phyloP scores from a whole-genome alignment of 2,329 filamentous ascomycete genomes.

The Colletotrichum costaricense region DNA sequence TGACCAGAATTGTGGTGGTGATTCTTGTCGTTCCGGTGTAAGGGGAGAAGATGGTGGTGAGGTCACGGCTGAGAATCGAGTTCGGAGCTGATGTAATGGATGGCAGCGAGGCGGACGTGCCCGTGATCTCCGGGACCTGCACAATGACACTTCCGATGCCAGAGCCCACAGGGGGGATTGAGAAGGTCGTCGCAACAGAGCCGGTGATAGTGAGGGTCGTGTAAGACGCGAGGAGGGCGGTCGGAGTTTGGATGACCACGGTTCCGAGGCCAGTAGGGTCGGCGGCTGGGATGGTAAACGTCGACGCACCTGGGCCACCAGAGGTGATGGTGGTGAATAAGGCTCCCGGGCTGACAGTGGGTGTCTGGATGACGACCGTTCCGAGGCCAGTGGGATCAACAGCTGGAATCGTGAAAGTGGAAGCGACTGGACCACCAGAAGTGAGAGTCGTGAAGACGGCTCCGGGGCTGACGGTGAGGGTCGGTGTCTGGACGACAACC shows the following conservation, averaged over 20 bases:
- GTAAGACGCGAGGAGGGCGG: neutral
- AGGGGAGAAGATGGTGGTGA: conserved; percentile 3
- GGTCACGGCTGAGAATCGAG: neutral
- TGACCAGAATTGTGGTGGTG: neutral
- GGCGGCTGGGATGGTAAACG: neutral
- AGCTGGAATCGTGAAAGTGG: neutral
- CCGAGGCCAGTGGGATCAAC: neutral
- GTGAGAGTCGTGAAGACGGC: neutral
- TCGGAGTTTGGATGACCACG: conserved; percentile 26
- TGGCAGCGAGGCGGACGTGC: neutral
- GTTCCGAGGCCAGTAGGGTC: neutral
- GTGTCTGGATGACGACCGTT: conserved; percentile 27
- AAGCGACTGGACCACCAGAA: neutral
- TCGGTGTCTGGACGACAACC: conserved; percentile 27
- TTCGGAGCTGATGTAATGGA: neutral
- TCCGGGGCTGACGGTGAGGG: neutral
- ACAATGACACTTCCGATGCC: neutral
- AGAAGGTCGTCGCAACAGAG: neutral
- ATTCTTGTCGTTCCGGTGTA: neutral
- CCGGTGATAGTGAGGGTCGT: conserved; percentile 7
- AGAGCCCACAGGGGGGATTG: neutral
- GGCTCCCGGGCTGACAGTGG: neutral
- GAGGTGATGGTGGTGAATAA: conserved; percentile 6
- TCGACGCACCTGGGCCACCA: neutral
- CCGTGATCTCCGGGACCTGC: neutral